Percentiles rank a stretch among this genome's conserved stretches.
Evolutionary conservation across 345 rosid species (phyloP).

Genomic region (Citrus unshiu): DNA sequence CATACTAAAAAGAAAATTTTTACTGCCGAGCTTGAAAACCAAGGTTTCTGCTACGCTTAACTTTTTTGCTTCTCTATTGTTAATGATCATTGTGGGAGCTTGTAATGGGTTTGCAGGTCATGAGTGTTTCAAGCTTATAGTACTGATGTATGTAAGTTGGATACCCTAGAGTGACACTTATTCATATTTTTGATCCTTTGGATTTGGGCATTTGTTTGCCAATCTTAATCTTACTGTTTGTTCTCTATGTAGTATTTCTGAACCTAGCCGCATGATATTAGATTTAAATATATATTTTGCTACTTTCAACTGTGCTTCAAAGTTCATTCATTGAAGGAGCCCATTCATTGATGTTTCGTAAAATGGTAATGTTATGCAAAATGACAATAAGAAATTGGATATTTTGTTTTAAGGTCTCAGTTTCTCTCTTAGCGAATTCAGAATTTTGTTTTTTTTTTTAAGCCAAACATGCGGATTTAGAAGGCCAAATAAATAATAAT

Average conservation of each 20-base stretch:
- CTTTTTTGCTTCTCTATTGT: not conserved
- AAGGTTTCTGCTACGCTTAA: not conserved
- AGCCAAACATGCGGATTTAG: not conserved
- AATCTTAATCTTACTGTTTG: not conserved
- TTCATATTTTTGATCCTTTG: not conserved
- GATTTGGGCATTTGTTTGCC: not conserved
- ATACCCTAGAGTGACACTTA: not conserved
- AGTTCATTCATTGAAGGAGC: too few relatives aligned
- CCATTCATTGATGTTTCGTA: not conserved
- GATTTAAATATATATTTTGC: too few relatives aligned
- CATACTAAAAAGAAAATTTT: too few relatives aligned
- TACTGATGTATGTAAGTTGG: not conserved
- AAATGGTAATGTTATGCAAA: not conserved
- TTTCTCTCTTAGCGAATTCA: not conserved
- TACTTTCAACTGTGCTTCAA: too few relatives aligned
- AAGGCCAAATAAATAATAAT: not conserved
- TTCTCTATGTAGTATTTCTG: not conserved
- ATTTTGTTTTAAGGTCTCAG: not conserved
- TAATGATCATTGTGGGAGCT: not conserved
- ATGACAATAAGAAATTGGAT: not conserved
- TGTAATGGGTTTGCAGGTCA: not conserved
- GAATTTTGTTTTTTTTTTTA: too few relatives aligned
- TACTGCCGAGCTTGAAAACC: not conserved
- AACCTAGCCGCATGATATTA: not conserved
- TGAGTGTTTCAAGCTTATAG: not conserved